Base-by-base conservation (phyloP, 108 stramenopile species). In the Skeletonema tropicum region DNA sequence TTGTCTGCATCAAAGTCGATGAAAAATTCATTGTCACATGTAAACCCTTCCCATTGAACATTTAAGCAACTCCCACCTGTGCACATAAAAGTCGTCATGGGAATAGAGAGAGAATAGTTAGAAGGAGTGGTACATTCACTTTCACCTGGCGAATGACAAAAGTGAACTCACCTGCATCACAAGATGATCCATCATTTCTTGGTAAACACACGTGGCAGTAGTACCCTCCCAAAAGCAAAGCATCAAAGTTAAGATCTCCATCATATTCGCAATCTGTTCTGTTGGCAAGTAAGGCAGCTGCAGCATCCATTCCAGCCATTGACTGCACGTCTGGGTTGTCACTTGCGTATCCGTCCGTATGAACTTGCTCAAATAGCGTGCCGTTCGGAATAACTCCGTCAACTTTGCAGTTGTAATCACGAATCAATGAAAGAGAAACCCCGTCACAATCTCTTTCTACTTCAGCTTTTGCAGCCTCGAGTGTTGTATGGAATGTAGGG, bases 301-400 rank as follows among this genome's bases (percentile, higher is more conserved):
- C 60, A 0, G 29, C 85, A 70, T 82, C 77, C 85, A 86, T 86
- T 1, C 81, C 85, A 8, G 81, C 77, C 82, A 73, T 83, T 3
- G 74, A 70, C 45, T 85, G 84, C 0, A 85, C 84, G 48, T 81
- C 59, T 0, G 80, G 80, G 57, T 85, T 42, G 42, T 86, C 68
- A 26, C 52, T 58, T 14, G 85, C 85, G 58, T 86, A 86, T 29
- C 85, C 85, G 15, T 78, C 79, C 5, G 32, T 57, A 36, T 86
- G 85, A 3, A 86, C 85, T 41, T 86, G 85, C 42, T 86, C 85
- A 42, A 86, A 86, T 15, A 83, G 57, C 12, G 82, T 71, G 36
- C 67, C 59, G 41, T 66, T 63, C 9, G 85, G 85, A 5, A 82
- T 63, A 0, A 68, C 48, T 2, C 62, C 66, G 32, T 77, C 45